phyloP scores from a whole-genome alignment of 2,329 filamentous ascomycete genomes.

The Botryotinia narcissicola region DNA sequence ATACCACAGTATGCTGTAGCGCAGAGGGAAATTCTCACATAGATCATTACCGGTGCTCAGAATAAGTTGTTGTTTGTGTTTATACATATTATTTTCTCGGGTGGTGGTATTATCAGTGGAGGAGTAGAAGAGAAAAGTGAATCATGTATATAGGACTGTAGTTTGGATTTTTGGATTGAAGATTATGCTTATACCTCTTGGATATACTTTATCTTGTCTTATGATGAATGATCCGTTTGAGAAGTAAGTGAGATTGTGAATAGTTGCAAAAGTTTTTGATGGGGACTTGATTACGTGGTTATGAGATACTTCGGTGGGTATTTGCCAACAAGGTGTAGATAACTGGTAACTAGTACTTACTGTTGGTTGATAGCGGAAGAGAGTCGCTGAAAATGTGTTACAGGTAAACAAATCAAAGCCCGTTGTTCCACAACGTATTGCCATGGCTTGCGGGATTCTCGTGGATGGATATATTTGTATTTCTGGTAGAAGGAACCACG shows the following conservation, averaged over 20 bases:
- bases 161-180: neutral
- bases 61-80: neutral
- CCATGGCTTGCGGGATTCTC: neutral
- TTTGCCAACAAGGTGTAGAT: neutral
- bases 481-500: neutral
- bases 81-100: neutral
- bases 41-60: neutral
- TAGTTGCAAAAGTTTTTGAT: neutral
- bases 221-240: neutral
- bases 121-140: neutral
- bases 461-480: neutral
- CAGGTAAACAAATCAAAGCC: neutral
- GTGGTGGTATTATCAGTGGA: neutral
- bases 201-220: neutral
- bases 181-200: neutral
- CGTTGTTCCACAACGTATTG: neutral
- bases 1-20: neutral
- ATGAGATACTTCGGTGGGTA: neutral
- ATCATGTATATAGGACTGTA: neutral
- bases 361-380: neutral
- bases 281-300: neutral
- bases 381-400: neutral
- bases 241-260: neutral
- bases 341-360: neutral
- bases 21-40: neutral